These are phyloP conservation scores for Diutina siamensis DNA, from an alignment of 1,139 yeast genomes.

Conservation along the genomic window DNA sequence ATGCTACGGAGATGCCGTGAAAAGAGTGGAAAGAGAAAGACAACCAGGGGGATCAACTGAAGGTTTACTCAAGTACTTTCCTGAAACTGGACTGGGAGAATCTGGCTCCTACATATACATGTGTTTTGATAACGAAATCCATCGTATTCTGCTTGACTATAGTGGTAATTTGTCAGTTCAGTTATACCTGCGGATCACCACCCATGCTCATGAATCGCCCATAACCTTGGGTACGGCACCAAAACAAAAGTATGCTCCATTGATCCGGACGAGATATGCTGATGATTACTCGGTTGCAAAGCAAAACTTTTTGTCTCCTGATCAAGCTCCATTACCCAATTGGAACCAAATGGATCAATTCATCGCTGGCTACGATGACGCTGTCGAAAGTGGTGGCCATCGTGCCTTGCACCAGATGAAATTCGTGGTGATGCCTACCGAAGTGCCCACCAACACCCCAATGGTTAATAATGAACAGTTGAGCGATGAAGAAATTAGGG, in stretches of 20 bases:
- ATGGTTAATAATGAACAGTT: slow-evolving; percentile 46
- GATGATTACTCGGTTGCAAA: slow-evolving; percentile 48
- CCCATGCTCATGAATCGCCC: slow-evolving; percentile 13
- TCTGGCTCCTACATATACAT: slow-evolving; percentile 57
- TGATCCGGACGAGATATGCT: slow-evolving; percentile 72
- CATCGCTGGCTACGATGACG: slow-evolving; percentile 81
- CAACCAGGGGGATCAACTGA: slow-evolving; percentile 47
- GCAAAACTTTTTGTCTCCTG: slow-evolving; percentile 29
- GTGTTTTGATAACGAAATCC: slow-evolving; percentile 74
- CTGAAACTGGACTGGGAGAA: slow-evolving; percentile 12
- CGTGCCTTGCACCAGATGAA: slow-evolving; percentile 58
- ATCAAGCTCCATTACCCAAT: slow-evolving; percentile 35
- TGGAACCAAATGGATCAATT: slow-evolving; percentile 92
- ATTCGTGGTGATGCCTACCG: slow-evolving; percentile 74
- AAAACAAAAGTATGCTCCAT: slow-evolving; percentile 28
- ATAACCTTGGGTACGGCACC: slow-evolving; percentile 13
- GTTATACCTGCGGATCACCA: slow-evolving; percentile 35
- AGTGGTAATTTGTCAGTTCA: slow-evolving; percentile 69
- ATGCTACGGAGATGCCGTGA: slow-evolving; percentile 60
- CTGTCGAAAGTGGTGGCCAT: slow-evolving; percentile 37
- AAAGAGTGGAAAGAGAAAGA: slow-evolving; percentile 50
- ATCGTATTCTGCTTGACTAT: slow-evolving; percentile 62
- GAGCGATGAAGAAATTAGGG: slow-evolving; percentile 70
- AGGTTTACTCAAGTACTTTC: slow-evolving; percentile 30
- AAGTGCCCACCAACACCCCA: slow-evolving; percentile 47